Conservation (phyloP, 257 asterid species). For the Ophiorrhiza pumila region DNA sequence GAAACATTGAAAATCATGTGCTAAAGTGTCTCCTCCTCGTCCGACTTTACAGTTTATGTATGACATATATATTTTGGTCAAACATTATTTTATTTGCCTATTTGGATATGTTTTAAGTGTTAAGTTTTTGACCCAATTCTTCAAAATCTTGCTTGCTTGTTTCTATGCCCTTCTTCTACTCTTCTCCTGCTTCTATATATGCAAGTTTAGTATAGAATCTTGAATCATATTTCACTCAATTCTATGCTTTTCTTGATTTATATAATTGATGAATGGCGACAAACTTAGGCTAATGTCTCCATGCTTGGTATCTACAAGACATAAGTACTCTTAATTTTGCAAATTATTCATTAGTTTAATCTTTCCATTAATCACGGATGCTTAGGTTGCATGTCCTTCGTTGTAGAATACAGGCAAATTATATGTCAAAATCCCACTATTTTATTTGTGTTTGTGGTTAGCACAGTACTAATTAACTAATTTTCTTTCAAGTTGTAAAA, state of each 20-base stretch:
- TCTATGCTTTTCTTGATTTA: neutral
- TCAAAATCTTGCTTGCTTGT: constrained; percentile 20
- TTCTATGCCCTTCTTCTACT: constrained; percentile 16
- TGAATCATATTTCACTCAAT: constrained; percentile 7
- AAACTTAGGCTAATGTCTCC: constrained; percentile 39
- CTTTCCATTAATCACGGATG: neutral
- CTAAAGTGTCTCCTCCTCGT: neutral
- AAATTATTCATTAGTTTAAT: constrained; percentile 4
- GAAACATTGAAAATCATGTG: constrained; percentile 13
- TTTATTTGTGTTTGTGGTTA: neutral
- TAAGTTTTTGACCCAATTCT: constrained; percentile 16
- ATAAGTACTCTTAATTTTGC: neutral
- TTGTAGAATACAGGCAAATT: no score
- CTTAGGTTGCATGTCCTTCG: no score
- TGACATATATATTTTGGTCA: constrained; percentile 29
- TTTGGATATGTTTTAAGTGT: constrained; percentile 13
- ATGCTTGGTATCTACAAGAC: constrained; percentile 25
- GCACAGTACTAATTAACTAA: constrained; percentile 16
- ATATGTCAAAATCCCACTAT: neutral
- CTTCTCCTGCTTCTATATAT: neutral
- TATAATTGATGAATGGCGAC: constrained; percentile 19
- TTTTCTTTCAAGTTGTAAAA: constrained; percentile 22
- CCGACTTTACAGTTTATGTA: neutral
- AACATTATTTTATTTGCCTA: constrained; percentile 28
- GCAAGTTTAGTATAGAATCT: no score